Evolutionary conservation across 768 basidiomycete genomes (phyloP), one percentile per base, ranked within the genome.

Genomic region (Tricholoma sp.): DNA sequence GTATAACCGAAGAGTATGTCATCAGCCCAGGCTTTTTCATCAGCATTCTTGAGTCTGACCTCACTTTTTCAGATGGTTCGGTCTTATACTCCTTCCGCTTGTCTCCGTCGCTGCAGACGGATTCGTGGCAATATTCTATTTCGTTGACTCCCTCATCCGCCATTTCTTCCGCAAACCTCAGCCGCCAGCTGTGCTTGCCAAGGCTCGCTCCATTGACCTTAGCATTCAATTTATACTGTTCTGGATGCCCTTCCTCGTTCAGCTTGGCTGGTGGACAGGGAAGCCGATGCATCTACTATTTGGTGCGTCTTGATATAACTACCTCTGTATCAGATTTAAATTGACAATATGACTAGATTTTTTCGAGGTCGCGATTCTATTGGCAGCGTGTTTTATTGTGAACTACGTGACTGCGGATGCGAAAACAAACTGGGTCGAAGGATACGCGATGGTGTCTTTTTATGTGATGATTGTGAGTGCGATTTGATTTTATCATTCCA

Each of bases 391-490:
- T 63, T 89, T 90, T 73, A 70, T 90, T 49, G 88, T 90, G 52
- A 91, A 91, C 69, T 89, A 87, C 63, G 84, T 90, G 52, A 89
- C 88, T 10, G 85, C 86, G 0, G 88, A 90, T 64, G 73, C 82
- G 11, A 89, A 90, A 69, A 89, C 89, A 3, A 90, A 90, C 63
- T 90, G 88, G 86, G 82, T 79, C 1, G 88, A 89, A 71, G 86
- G 89, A 13, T 74, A 77, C 42, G 77, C 82, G 18, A 79, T 90
- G 78, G 72, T 89, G 28, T 64, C 80, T 28, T 87, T 88, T 68
- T 89, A 89, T 65, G 48, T 76, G 50, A 85, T 89, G 80, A 84
- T 85, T 54, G 86, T 78, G 54, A 57, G 72, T 68, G n/a, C 34
- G 24, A 10, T 6, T 31, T 18, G 36, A 15, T 39, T n/a, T 13